Conservation (phyloP, 257 asterid species). For the Lycium ferocissimum region DNA sequence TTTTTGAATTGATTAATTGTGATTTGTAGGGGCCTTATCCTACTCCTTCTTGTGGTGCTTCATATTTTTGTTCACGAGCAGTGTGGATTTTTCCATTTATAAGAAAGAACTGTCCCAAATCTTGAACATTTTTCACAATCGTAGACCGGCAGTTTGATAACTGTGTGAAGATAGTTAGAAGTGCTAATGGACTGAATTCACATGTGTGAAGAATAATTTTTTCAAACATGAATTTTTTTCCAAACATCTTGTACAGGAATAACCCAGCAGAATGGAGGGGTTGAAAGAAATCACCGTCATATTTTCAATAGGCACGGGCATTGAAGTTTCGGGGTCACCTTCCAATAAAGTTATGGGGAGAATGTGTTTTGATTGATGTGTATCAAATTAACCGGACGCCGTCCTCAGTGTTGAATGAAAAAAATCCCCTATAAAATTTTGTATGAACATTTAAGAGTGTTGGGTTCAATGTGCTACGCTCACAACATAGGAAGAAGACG, state of each 20-base stretch:
- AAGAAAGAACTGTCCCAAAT: too few species aligned
- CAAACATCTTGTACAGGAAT: too few species aligned
- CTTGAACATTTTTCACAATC: neutral
- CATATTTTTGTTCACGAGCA: neutral
- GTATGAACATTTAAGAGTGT: neutral
- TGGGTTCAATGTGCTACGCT: neutral
- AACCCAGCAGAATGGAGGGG: neutral
- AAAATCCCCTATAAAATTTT: neutral
- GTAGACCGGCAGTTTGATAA: neutral
- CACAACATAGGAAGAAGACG: neutral
- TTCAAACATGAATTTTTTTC: too few species aligned
- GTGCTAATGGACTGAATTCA: neutral
- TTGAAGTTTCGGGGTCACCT: too few species aligned
- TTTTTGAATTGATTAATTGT: too few species aligned
- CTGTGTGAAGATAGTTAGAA: neutral
- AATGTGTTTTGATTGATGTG: too few species aligned
- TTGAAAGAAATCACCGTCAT: neutral
- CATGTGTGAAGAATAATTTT: too few species aligned
- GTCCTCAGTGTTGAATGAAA: too few species aligned
- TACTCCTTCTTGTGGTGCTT: too few species aligned
- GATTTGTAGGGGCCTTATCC: neutral
- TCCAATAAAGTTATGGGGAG: too few species aligned
- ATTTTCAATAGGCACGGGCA: neutral
- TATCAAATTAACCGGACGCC: too few species aligned
- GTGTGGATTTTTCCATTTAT: neutral